Percentiles rank a stretch among this genome's conserved stretches.
These are phyloP conservation scores for Kuraishia piskuri DNA, from an alignment of 805 yeast genomes.

Conservation along the genomic window DNA sequence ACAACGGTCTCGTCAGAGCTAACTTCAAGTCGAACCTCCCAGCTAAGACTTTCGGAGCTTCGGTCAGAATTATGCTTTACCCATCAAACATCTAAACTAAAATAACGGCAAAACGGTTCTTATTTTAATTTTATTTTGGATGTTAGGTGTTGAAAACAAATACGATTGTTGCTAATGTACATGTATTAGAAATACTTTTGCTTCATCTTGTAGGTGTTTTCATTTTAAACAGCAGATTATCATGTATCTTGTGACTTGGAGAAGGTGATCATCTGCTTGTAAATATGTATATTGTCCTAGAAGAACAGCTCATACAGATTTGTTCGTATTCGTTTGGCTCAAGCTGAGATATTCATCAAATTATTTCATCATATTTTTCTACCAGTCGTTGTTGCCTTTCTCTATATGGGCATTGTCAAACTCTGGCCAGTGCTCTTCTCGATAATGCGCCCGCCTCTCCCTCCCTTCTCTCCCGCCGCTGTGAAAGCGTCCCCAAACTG, in stretches of 20 bases:
- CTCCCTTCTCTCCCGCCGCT: no score
- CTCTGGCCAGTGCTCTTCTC: no score
- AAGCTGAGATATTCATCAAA: no score
- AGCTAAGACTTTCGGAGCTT: constrained; percentile 99
- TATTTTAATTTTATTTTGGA: not conserved
- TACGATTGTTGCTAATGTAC: not conserved
- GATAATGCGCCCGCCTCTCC: no score
- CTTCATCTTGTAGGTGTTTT: not conserved
- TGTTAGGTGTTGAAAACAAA: not conserved
- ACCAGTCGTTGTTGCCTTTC: no score
- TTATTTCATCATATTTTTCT: no score
- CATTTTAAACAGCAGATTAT: not conserved
- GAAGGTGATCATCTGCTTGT: no score
- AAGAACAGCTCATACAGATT: no score
- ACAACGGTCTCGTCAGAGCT: constrained; percentile 97
- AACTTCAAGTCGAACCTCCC: constrained; percentile 98
- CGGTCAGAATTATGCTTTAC: constrained; percentile 99
- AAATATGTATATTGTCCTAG: no score
- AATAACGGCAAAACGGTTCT: not conserved
- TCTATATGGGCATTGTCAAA: no score
- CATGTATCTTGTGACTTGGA: not conserved
- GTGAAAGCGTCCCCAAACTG: no score
- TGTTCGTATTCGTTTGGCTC: no score
- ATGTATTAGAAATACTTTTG: not conserved
- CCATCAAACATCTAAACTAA: constrained; percentile 93